Percentiles rank a stretch among this genome's conserved stretches.
Conservation (phyloP, 768 basidiomycete genomes). For the Kwoniella sp. region DNA sequence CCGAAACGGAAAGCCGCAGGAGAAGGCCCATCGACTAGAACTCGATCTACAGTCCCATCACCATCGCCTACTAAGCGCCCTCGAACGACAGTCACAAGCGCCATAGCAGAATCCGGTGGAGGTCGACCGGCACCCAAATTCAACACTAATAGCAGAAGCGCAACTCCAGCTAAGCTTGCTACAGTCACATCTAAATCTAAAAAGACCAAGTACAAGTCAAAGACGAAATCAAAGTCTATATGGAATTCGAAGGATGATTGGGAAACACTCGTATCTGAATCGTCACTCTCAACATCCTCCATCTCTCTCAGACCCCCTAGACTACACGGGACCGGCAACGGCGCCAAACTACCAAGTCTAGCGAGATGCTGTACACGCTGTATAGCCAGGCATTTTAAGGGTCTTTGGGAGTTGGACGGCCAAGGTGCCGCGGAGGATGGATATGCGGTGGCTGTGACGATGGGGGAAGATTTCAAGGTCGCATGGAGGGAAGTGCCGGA, state of each 20-base stretch:
- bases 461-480: conserved; percentile 25
- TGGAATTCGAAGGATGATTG: conserved; percentile 45
- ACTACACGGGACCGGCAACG: conserved; percentile 14
- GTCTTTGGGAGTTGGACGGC: conserved; percentile 36
- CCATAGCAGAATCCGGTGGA: not conserved
- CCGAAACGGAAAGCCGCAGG: not conserved
- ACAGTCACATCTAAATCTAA: no score
- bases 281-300: conserved; percentile 40
- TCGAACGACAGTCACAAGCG: not conserved
- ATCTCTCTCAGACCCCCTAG: conserved; percentile 33
- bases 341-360: conserved; percentile 20
- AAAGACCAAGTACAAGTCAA: conserved; percentile 8
- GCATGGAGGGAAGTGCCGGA: conserved; percentile 35
- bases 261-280: conserved; percentile 38
- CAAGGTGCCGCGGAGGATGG: conserved; percentile 6
- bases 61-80: not conserved
- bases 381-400: conserved; percentile 38
- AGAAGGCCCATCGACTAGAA: not conserved
- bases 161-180: no score
- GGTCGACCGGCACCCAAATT: not conserved
- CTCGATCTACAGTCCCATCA: not conserved
- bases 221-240: conserved; percentile 20
- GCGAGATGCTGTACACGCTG: conserved; percentile 23
- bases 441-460: not conserved
- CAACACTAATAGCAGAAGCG: not conserved